Evolutionary conservation across 371 early-diverging fungal genomes (phyloP), one percentile per base, ranked within the genome.

Genomic region (Syncephalastrum racemosum): DNA sequence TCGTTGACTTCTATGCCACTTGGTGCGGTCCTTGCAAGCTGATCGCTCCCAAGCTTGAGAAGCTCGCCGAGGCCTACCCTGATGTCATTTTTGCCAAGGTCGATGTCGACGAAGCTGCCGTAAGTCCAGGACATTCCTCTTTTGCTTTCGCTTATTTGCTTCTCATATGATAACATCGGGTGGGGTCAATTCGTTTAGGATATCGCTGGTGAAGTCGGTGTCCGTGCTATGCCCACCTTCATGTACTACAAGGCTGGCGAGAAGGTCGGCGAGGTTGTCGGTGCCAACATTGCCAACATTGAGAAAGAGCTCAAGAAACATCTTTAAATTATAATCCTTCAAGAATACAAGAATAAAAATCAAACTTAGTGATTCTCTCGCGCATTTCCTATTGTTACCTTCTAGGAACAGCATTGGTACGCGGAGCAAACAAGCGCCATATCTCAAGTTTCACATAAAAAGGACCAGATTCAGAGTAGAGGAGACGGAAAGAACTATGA

Each of bases 181-280:
- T 31, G 3, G n/a, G n/a, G n/a, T n/a, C n/a, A n/a, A 6, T 50
- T 41, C 19, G 12, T 20, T 25, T 64, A 81, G 74, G 92, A 90
- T n/a, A 79, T 94, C 63, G 86, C 92, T 47, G 71, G 75, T 47
- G 63, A 69, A 14, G 82, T 79, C 43, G 73, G 74, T 8, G 77
- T 97, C 68, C 81, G 81, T 24, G 92, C 96, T 10, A 95, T 97
- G 98, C 97, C 97, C 49, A 94, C 96, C 39, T 89, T 97, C 83
- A 79, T 84, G 64, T 77, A 88, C 77, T 90, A 83, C 82, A 74
- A 85, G 67, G 60, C 84, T 16, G 93, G 94, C 51, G 40, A 73
- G n/a, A 81, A 86, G 79, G 64, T 88, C 40, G 83, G 66, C 36
- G 88, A 91, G 65, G 71, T 93, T 18, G 71, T 89, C 46, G 94